Evolutionary conservation across 805 yeast species (phyloP).

Genomic region (Candida ponderosae): DNA sequence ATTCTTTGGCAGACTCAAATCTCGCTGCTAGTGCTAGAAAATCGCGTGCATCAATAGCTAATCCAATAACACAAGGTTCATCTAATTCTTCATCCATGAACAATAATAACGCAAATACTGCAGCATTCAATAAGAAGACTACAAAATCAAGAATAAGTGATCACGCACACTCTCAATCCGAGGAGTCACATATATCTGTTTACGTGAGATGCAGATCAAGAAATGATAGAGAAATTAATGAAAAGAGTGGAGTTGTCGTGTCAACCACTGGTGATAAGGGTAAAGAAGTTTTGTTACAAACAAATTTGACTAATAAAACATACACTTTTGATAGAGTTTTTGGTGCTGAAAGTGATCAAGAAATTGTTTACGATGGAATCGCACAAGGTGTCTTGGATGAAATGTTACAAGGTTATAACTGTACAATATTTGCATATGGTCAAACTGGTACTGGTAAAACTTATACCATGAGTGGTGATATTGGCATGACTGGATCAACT

Average conservation of each 20-base stretch:
- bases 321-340: constrained; percentile 72
- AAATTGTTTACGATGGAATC: constrained; percentile 52
- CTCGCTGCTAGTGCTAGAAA: neutral
- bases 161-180: constrained; percentile 1
- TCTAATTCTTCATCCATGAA: neutral
- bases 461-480: constrained; percentile 65
- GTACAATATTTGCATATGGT: constrained; percentile 79
- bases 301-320: constrained; percentile 34
- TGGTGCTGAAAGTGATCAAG: constrained; percentile 76
- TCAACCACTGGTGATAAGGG: constrained; percentile 39
- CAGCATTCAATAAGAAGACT: constrained; percentile 10
- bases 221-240: constrained; percentile 44
- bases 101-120: neutral
- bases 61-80: neutral
- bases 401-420: constrained; percentile 63
- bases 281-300: constrained; percentile 36
- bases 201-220: constrained; percentile 52
- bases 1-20: neutral
- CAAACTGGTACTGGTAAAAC: constrained; percentile 89
- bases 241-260: constrained; percentile 48
- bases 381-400: constrained; percentile 55
- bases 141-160: constrained; percentile 12
- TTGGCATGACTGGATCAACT: constrained; percentile 30
- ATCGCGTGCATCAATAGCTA: neutral
- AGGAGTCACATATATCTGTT: constrained; percentile 39